Conservation (phyloP, 129 eudicot species). For the Daucus carota region DH1_v3.0 NC_030382.2:43360001-43360500, state of each 20-base stretch:
- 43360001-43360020: too few relatives aligned
- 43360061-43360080: too few relatives aligned
- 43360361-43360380: slow-evolving; percentile 67
- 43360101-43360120: too few relatives aligned
- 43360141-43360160: too few relatives aligned
- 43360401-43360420: slow-evolving; percentile 82
- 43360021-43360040: too few relatives aligned
- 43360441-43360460: slow-evolving; percentile 81
- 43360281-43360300: slow-evolving; percentile 24
- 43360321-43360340: slow-evolving; percentile 76
- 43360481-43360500: background rate
- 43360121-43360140: too few relatives aligned
- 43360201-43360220: slow-evolving; percentile 18
- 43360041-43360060: too few relatives aligned
- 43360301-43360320: slow-evolving; percentile 47
- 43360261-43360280: slow-evolving; percentile 17
- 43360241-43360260: slow-evolving; percentile 24
- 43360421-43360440: slow-evolving; percentile 46
- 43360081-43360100: too few relatives aligned
- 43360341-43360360: slow-evolving; percentile 72
- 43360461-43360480: slow-evolving; percentile 37
- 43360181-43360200: background rate
- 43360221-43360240: slow-evolving; percentile 42
- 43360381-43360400: slow-evolving; percentile 89
- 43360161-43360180: background rate